Percentiles rank a stretch among this genome's conserved stretches.
Evolutionary conservation across 305 asterid genomes (phyloP).

Genomic region (Coffea humblotiana): DNA sequence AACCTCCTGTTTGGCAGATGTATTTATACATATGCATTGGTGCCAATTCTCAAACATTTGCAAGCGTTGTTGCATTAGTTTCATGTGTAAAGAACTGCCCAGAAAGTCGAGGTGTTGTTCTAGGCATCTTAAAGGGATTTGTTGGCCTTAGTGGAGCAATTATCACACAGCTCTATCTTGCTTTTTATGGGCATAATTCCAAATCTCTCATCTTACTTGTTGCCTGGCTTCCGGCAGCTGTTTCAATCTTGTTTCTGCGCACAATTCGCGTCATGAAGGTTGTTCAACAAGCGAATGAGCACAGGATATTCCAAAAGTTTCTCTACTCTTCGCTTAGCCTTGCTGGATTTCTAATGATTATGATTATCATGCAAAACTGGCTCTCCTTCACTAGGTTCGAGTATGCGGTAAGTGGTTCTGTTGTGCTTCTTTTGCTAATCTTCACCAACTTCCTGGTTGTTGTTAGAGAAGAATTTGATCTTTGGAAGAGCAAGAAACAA

Average conservation of each 20-base stretch:
- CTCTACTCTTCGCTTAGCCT: conserved; percentile 46
- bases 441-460: conserved; percentile 38
- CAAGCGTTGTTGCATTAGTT: conserved; percentile 52
- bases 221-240: conserved; percentile 59
- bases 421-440: conserved; percentile 37
- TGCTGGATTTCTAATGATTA: conserved; percentile 49
- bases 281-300: conserved; percentile 36
- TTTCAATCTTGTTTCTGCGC: conserved; percentile 34
- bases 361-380: conserved; percentile 44
- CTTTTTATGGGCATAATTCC: conserved; percentile 43
- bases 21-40: conserved; percentile 55
- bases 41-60: conserved; percentile 60
- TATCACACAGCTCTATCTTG: conserved; percentile 48
- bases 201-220: conserved; percentile 43
- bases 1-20: conserved; percentile 55
- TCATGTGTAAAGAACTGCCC: conserved; percentile 63
- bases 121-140: conserved; percentile 54
- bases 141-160: conserved; percentile 64
- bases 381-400: conserved; percentile 25
- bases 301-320: conserved; percentile 40
- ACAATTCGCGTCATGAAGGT: conserved; percentile 41
- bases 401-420: conserved; percentile 30
- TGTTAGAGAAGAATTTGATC: conserved; percentile 37
- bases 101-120: conserved; percentile 50
- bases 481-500: conserved; percentile 32